phyloP scores from a whole-genome alignment of 176 grass and related monocot species.

The Juncus effusus region DNA sequence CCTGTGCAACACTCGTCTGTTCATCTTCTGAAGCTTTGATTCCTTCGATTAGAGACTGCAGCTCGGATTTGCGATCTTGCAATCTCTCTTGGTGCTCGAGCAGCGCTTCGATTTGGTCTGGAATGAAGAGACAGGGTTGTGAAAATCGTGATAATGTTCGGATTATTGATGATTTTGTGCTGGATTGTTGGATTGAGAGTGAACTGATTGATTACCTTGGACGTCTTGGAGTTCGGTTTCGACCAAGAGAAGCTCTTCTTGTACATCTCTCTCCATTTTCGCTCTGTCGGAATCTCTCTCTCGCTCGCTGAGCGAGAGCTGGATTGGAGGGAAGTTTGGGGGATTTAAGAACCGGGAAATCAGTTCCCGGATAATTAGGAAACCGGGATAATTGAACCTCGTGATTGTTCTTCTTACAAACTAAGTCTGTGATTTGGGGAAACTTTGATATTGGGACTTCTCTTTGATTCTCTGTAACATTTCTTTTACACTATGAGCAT shows the following conservation, averaged over 20 bases:
- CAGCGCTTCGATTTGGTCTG: slow-evolving; percentile 59
- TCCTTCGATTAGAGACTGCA: slow-evolving; percentile 66
- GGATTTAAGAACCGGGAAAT: no score
- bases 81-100: slow-evolving; percentile 76
- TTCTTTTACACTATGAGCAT: no score
- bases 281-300: no score
- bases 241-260: slow-evolving; percentile 59
- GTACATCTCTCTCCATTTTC: slow-evolving; percentile 31
- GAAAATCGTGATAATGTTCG: background rate
- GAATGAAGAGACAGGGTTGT: slow-evolving; percentile 14
- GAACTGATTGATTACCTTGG: slow-evolving; percentile 51
- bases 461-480: no score
- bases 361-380: no score
- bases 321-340: no score
- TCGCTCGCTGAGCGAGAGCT: no score
- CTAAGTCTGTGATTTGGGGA: no score
- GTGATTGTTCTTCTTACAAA: no score
- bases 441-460: no score
- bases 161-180: background rate
- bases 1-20: slow-evolving; percentile 24
- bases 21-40: slow-evolving; percentile 38
- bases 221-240: slow-evolving; percentile 71
- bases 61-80: slow-evolving; percentile 52
- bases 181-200: background rate
- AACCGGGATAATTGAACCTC: no score